phyloP scores from a whole-genome alignment of 192 early-diverging fungal species.

The Phycomyces blakesleeanus region DNA sequence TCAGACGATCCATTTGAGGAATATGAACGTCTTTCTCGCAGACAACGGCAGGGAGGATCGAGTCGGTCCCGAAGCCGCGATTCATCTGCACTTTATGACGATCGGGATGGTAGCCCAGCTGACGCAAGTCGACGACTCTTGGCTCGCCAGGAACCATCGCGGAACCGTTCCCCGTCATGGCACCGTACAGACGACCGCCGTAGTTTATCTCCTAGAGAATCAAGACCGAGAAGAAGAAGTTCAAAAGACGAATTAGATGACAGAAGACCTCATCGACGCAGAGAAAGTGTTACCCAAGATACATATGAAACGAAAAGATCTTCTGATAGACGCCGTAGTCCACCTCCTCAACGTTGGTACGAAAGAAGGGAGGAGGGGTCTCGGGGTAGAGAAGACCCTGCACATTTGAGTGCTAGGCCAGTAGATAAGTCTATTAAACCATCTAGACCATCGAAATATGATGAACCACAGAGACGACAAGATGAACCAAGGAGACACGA shows the following conservation, averaged over 20 bases:
- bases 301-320: neutral
- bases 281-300: neutral
- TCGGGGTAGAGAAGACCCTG: conserved; percentile 1
- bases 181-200: neutral
- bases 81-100: neutral
- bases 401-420: neutral
- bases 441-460: too few relatives aligned
- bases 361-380: neutral
- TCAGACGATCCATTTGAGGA: conserved; percentile 19
- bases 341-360: neutral
- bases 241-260: neutral
- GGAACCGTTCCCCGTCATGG: neutral
- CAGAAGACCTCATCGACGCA: neutral
- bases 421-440: neutral
- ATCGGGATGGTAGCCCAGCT: conserved; percentile 2
- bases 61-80: neutral
- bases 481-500: too few relatives aligned
- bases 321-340: conserved; percentile 1
- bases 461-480: too few relatives aligned
- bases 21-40: conserved; percentile 10
- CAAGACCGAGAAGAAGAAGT: neutral
- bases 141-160: neutral
- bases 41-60: neutral
- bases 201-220: neutral
- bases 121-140: neutral